Evolutionary conservation across 139 green algal genomes (phyloP).

Genomic region (Ettlia oleoabundans): DNA sequence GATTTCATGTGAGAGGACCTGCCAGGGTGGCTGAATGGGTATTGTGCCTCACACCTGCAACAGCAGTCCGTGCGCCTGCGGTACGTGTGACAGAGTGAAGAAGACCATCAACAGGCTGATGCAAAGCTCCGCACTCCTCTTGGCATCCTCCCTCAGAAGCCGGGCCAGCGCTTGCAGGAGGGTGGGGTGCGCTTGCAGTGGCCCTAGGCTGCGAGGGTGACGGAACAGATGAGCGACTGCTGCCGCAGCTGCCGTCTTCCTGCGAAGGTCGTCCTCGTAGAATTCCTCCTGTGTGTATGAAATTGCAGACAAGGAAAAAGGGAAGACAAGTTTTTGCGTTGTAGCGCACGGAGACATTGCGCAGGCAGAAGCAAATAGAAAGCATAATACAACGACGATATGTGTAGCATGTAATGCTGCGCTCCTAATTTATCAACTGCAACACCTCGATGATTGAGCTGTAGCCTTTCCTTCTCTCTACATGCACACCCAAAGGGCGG

Average conservation of each 20-base stretch:
- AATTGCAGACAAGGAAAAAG: no score
- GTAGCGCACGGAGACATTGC: not conserved
- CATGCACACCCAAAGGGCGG: no score
- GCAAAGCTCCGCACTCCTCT: constrained; percentile 77
- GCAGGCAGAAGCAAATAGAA: not conserved
- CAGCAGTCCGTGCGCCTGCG: constrained; percentile 70
- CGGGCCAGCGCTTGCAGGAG: constrained; percentile 80
- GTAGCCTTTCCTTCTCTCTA: no score
- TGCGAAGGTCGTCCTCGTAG: constrained; percentile 80
- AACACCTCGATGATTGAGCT: not conserved
- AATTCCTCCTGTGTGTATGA: constrained; percentile 71
- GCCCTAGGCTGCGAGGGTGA: constrained; percentile 62
- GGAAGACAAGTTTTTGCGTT: no score
- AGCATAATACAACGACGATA: not conserved
- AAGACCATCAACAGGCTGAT: constrained; percentile 78
- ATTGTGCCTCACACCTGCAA: not conserved
- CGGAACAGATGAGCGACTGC: constrained; percentile 74
- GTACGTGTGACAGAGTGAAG: constrained; percentile 81
- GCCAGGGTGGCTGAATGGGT: not conserved
- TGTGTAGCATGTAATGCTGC: not conserved
- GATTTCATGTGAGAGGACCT: no score
- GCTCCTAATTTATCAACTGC: not conserved
- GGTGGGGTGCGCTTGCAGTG: constrained; percentile 71
- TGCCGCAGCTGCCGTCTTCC: constrained; percentile 66
- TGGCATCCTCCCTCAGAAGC: constrained; percentile 84